Base-by-base conservation (phyloP, 257 asterid genomes). In the Perilla frutescens region DNA sequence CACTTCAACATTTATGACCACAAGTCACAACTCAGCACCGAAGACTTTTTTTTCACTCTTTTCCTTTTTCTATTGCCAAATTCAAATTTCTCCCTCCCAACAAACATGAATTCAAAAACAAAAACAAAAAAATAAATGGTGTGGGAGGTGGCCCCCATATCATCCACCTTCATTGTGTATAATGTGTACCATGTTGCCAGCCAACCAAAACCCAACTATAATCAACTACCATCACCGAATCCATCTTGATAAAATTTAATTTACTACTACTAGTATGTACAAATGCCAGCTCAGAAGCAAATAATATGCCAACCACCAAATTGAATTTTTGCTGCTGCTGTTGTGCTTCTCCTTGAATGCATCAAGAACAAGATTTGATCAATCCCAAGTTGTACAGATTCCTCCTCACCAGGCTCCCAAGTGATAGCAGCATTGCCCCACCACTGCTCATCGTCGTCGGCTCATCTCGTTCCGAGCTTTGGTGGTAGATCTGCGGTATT, bases 371-470 rank as follows among this genome's bases (percentile, higher is more conserved):
- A 34, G 92, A 89, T 67, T 73, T 91, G 50, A 93, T 86, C 88
- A 89, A 75, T 20, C 98, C 98, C 83, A 92, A 80, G 72, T 79
- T 90, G 89, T 78, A 83, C 3, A 92, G 88, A 82, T 92, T 93
- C 91, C 90, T 83, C 79, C 80, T 85, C 62, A 93, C 88, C 58
- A 93, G 45, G 89, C 96, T 90, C 39, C 96, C 96, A 32, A 91
- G 80, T 6, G 97, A 91, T 7, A 84, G 37, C 83, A 93, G 61
- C 90, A 89, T 83, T 73, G 97, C 77, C 81, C 97, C 95, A 4
- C 96, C 96, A 0, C 81, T 47, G 15, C 91, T 88, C 36, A 43
- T 65, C 20, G 73, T 26, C 7, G 75, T 26, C 7, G 86, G 74
- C 44, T 78, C 84, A 6, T 83, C 89, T 62, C 66, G 72, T 66